phyloP scores from a whole-genome alignment of 306 rosid genomes.

The Canavalia gladiata region DNA sequence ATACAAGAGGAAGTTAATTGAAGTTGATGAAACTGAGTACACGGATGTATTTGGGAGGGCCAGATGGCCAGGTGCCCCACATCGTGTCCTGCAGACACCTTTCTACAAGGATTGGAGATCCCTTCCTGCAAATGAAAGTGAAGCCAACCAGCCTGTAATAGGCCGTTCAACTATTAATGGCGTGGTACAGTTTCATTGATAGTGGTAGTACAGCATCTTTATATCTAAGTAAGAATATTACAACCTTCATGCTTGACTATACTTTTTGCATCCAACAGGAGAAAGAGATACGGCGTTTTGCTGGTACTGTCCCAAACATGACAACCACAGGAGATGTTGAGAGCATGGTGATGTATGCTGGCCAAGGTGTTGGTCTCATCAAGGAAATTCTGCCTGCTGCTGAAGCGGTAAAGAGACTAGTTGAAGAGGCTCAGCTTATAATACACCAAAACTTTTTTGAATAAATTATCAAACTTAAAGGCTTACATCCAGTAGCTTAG shows the following conservation, averaged over 20 bases:
- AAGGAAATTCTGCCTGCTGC: constrained; percentile 75
- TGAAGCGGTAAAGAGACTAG: constrained; percentile 72
- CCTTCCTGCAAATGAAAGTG: constrained; percentile 71
- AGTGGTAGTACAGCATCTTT: not conserved
- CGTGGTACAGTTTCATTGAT: constrained; percentile 59
- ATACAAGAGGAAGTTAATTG: constrained; percentile 80
- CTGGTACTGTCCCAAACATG: constrained; percentile 74
- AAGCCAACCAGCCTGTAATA: constrained; percentile 71
- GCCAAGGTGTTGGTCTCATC: constrained; percentile 78
- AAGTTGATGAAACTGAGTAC: constrained; percentile 70
- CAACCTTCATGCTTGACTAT: constrained; percentile 19
- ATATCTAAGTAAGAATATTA: not conserved
- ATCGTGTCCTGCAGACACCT: constrained; percentile 76
- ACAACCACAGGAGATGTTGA: constrained; percentile 75
- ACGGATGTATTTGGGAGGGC: constrained; percentile 82
- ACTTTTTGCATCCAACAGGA: constrained; percentile 52
- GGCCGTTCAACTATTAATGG: constrained; percentile 76
- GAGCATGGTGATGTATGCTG: constrained; percentile 94
- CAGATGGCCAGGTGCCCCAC: constrained; percentile 87
- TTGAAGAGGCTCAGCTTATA: constrained; percentile 77
- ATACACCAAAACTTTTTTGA: constrained; percentile 52
- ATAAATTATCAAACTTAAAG: not conserved
- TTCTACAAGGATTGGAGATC: constrained; percentile 76
- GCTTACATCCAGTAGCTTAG: not conserved
- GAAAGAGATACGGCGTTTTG: constrained; percentile 66